Evolutionary conservation across 495 filamentous ascomycete species (phyloP).

Genomic region (Penicillium herquei): DNA sequence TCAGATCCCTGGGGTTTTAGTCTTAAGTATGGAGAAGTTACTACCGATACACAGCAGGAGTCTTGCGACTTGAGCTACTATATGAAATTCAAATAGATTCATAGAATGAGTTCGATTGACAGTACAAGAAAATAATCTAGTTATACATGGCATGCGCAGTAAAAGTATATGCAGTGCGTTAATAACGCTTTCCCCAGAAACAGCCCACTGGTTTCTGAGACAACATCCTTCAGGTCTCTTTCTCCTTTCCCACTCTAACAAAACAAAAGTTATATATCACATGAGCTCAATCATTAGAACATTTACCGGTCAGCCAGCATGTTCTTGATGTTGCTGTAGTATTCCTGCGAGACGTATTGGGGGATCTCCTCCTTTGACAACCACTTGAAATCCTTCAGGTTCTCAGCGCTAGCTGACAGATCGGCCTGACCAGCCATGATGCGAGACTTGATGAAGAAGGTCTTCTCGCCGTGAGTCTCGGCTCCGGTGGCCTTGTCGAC

Average conservation of each 20-base stretch:
- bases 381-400: conserved; percentile 85
- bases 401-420: conserved; percentile 66
- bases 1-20: no score
- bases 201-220: conserved; percentile 14
- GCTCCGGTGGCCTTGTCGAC: conserved; percentile 36
- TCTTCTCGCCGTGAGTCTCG: conserved; percentile 63
- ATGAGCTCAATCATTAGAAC: neutral
- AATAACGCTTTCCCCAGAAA: conserved; percentile 17
- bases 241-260: conserved; percentile 3
- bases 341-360: conserved; percentile 56
- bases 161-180: conserved; percentile 42
- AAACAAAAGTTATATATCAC: neutral
- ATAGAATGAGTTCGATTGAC: conserved; percentile 28
- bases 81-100: neutral
- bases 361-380: conserved; percentile 83
- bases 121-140: conserved; percentile 34
- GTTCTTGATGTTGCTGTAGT: conserved; percentile 72
- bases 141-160: conserved; percentile 47
- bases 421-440: conserved; percentile 97
- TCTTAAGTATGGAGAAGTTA: neutral
- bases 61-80: neutral
- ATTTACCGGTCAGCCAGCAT: conserved; percentile 72
- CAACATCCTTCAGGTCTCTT: neutral
- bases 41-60: neutral
- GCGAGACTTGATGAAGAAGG: conserved; percentile 91